phyloP scores from a whole-genome alignment of 2,329 filamentous ascomycete genomes.

The Botrytis deweyae region DNA sequence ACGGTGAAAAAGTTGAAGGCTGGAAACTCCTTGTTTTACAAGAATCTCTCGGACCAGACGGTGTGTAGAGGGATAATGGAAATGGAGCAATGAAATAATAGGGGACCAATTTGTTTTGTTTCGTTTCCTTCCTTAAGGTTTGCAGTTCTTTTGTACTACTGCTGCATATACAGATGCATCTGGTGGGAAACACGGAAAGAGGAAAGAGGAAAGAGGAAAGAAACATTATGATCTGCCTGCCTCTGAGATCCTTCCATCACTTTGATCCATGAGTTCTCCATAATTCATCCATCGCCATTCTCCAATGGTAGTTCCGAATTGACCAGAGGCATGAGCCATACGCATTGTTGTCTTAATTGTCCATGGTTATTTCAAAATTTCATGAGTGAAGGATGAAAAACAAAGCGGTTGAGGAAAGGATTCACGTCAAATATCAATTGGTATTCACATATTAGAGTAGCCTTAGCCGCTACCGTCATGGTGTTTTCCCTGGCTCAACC shows the following conservation, averaged over 20 bases:
- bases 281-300: not conserved
- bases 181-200: not conserved
- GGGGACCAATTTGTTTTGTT: not conserved
- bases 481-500: not conserved
- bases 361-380: not conserved
- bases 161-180: constrained; percentile 6
- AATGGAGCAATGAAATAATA: not conserved
- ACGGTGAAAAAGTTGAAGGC: not conserved
- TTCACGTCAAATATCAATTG: not conserved
- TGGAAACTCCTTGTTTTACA: constrained; percentile 13
- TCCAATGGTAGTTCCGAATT: not conserved
- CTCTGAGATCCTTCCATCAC: not conserved
- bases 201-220: not conserved
- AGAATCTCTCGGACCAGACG: not conserved
- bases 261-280: constrained; percentile 5
- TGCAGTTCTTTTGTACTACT: not conserved
- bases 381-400: not conserved
- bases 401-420: constrained; percentile 7
- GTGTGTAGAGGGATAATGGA: not conserved
- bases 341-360: not conserved
- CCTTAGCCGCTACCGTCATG: constrained; percentile 3
- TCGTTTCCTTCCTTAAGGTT: not conserved
- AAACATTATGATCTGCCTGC: not conserved
- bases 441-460: not conserved
- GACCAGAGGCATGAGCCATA: not conserved